Conservation (phyloP, 2,329 filamentous ascomycete genomes). For the Biscogniauxia sp. region DNA sequence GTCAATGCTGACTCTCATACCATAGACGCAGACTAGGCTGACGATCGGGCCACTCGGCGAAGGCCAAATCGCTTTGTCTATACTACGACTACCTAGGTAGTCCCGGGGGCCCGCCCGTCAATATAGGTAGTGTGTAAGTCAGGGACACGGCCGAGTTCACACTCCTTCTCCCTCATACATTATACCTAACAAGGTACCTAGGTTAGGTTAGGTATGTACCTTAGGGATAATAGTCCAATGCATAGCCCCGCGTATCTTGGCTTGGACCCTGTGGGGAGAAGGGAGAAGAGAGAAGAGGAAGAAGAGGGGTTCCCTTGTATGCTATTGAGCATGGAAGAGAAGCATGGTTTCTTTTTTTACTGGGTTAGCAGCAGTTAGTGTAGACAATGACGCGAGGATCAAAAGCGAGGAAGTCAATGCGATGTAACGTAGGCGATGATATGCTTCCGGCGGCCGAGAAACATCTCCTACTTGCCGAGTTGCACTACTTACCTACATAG, state of each 20-base stretch:
- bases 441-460: neutral
- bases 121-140: neutral
- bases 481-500: neutral
- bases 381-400: no score
- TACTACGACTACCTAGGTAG: no score
- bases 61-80: neutral
- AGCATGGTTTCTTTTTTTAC: neutral
- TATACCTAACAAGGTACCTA: no score
- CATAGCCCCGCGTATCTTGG: neutral
- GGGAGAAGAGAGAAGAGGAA: neutral
- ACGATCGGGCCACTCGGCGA: neutral
- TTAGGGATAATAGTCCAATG: no score
- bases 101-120: neutral
- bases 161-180: no score
- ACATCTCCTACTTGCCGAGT: neutral
- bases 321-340: neutral
- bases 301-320: no score
- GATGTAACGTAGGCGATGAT: neutral
- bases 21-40: neutral
- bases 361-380: no score
- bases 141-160: neutral
- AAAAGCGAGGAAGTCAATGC: neutral
- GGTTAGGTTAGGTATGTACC: no score
- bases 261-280: neutral
- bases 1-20: slow-evolving; percentile 30